Base-by-base conservation (phyloP, 1,139 yeast species). In the Meyerozyma carpophila region DNA sequence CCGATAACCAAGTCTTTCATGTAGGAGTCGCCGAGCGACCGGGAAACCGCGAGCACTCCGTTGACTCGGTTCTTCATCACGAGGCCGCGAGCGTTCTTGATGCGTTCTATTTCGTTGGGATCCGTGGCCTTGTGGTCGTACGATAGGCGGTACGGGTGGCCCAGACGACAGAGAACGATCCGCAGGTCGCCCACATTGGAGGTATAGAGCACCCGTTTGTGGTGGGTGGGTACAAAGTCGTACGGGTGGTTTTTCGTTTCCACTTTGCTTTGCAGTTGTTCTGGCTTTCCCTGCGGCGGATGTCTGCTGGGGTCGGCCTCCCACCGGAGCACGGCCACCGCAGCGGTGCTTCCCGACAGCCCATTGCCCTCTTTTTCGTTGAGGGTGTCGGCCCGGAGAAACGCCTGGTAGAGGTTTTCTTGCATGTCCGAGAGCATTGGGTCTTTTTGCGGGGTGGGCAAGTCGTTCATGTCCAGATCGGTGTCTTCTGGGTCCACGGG, bases 101-200 rank as follows among this genome's bases (percentile, higher is more conserved):
- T 84, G 50, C 98, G 75, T 51, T 77, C 79, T 47, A 84, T 78
- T 59, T 93, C 98, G 56, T 80, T 68, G 8, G 67, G 63, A 62
- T 94, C 99, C 2, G 88, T 77, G 1, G 97, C 96, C 62, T 93
- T 93, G 65, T 93, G 99, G 59, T 93, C 99, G 61, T 93, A 91
- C 1, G 96, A 81, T 39, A 93, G 70, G 43, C 98, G 72, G 51
- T 81, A 75, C 1, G 96, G 89, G 49, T 71, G 70, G 1, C 93
- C 94, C 20, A 70, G 70, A 43, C 97, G 79, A 56, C 78, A 84
- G 41, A 93, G 68, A 1, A 93, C 87, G 29, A 91, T 79, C 49
- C 98, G 75, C 52, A 95, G 83, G 60, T 93, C 98, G 3, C 99
- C 98, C 5, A 89, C 98, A 57, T 93, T 93, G 10, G 97, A 96